Percentiles rank a stretch among this genome's conserved stretches.
Evolutionary conservation across 345 rosid genomes (phyloP).

Genomic region (Erucastrum elatum): DNA sequence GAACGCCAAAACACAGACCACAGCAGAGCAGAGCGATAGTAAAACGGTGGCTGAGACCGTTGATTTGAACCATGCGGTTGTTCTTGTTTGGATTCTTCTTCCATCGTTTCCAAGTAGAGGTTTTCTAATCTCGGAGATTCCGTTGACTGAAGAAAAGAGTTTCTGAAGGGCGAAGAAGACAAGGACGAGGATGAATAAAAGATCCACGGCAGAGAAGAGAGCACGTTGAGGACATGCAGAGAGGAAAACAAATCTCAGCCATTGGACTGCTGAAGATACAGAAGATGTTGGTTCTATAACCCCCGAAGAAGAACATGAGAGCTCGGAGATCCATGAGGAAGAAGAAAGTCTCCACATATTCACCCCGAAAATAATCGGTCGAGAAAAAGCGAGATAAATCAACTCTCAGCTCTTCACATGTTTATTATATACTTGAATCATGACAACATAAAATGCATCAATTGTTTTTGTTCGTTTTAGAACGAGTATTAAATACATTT

Average conservation of each 20-base stretch:
- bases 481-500: background rate
- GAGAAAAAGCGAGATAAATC: background rate
- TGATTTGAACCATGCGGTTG: slow-evolving; percentile 61
- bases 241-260: slow-evolving; percentile 75
- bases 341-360: slow-evolving; percentile 36
- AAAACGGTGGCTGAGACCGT: slow-evolving; percentile 47
- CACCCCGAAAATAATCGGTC: background rate
- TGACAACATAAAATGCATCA: background rate
- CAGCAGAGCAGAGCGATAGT: slow-evolving; percentile 46
- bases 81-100: slow-evolving; percentile 31
- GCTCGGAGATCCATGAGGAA: slow-evolving; percentile 50
- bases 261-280: slow-evolving; percentile 49
- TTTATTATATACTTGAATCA: background rate
- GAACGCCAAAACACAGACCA: slow-evolving; percentile 54
- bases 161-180: slow-evolving; percentile 49
- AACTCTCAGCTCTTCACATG: background rate
- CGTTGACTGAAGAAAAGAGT: slow-evolving; percentile 37
- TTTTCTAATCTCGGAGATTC: slow-evolving; percentile 46
- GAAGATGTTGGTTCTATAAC: slow-evolving; percentile 41
- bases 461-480: background rate
- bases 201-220: slow-evolving; percentile 56
- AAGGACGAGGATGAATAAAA: slow-evolving; percentile 54
- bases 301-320: slow-evolving; percentile 62
- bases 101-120: slow-evolving; percentile 51
- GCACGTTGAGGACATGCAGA: slow-evolving; percentile 83